Base-by-base conservation (phyloP, 2,329 filamentous ascomycete genomes). In the Thielaviopsis musarum region DNA sequence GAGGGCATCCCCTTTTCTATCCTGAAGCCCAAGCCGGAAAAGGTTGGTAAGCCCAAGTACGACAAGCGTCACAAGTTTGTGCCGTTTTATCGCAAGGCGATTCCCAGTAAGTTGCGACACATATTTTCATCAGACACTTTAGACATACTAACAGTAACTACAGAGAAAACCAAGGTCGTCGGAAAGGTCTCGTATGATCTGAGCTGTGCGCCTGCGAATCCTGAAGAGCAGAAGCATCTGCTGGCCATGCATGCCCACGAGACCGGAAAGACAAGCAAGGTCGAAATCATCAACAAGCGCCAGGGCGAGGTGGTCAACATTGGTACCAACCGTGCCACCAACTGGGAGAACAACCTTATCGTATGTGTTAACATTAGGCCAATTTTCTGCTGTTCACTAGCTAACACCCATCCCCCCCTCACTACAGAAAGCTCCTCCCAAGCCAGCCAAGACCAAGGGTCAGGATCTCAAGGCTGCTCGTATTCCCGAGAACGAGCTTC, bases 391-490 rank as follows among this genome's bases (percentile, higher is more conserved):
- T 24, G 7, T 24, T 7, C 24, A 58, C 28, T 21, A n/a, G 26
- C 56, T 67, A 56, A 68, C 59, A 64, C 26, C 17, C 12, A 15
- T 13, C 19, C 38, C 6, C 54, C 41, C 30, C 34, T 12, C 45
- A 1, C 19, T 21, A 55, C 63, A 83, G 80, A 82, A 82, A 77
- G 74, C 72, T 15, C 71, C 73, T 13, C 67, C 72, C n/a, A 70
- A 72, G 53, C 67, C 73, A 56, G 70, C 73, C 66, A 80, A 82
- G 69, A 73, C 77, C 62, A 77, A 84, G 70, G 83, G 81, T 72
- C 74, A 80, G 69, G 84, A 88, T 66, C 84, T 88, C 72, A 96
- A 97, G 75, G 85, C 88, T 28, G 87, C 88, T 38, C 91, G 93
- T 72, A 91, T 97, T 72, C 84, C 89, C 52, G 84, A 91, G 70